Conservation (phyloP, 2,329 filamentous ascomycete species). For the Acrocalymma vagum region DNA sequence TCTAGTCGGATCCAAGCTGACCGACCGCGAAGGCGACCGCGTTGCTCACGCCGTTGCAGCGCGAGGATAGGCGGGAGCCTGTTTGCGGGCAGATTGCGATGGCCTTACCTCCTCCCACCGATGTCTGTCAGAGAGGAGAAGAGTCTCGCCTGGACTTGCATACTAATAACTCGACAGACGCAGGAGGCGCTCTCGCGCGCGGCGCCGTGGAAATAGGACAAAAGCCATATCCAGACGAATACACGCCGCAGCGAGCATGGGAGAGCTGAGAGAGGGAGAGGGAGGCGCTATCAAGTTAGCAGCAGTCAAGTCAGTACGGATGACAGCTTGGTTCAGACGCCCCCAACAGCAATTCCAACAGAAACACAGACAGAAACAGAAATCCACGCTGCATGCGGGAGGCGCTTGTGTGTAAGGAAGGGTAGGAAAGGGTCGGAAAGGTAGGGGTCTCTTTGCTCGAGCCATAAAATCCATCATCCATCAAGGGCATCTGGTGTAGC, state of each 20-base stretch:
- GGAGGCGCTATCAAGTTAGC: too few relatives aligned
- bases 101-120: too few relatives aligned
- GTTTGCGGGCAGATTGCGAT: conserved; percentile 42
- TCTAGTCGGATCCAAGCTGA: conserved; percentile 49
- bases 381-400: conserved; percentile 29
- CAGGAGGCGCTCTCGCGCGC: conserved; percentile 37
- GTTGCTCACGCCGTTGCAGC: conserved; percentile 30
- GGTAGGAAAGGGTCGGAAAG: too few relatives aligned
- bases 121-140: conserved; percentile 32
- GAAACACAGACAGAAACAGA: too few relatives aligned
- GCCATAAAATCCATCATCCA: too few relatives aligned
- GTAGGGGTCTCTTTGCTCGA: too few relatives aligned
- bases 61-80: conserved; percentile 43
- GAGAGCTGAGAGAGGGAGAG: too few relatives aligned
- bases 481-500: conserved; percentile 34
- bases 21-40: conserved; percentile 39
- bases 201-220: conserved; percentile 36
- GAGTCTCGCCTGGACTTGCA: conserved; percentile 31
- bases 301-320: too few relatives aligned
- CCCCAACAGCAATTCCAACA: too few relatives aligned
- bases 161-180: conserved; percentile 44
- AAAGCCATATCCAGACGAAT: conserved; percentile 26
- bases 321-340: too few relatives aligned
- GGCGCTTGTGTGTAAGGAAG: too few relatives aligned
- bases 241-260: conserved; percentile 24